Evolutionary conservation across 805 yeast species (phyloP).

Genomic region (Pichia sporocuriosa): DNA sequence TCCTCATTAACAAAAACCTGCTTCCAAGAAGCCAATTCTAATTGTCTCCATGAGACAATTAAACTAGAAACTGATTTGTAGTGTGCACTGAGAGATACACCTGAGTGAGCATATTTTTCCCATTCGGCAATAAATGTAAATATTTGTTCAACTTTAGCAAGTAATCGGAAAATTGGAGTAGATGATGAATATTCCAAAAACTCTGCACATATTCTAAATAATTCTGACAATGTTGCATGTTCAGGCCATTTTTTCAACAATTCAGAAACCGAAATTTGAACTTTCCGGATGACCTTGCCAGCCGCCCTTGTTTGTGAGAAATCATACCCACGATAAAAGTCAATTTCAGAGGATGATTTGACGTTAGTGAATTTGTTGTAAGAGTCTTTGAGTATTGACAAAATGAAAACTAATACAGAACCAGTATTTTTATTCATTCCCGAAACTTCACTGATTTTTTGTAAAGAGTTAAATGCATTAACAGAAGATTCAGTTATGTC

Average conservation of each 20-base stretch:
- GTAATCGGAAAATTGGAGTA: conserved; percentile 68
- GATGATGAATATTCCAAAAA: conserved; percentile 52
- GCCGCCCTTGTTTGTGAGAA: conserved; percentile 57
- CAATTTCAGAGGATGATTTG: conserved; percentile 26
- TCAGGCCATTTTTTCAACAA: conserved; percentile 82
- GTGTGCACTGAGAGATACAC: conserved; percentile 54
- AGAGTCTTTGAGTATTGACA: conserved; percentile 31
- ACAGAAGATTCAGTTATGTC: conserved; percentile 33
- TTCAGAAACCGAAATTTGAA: conserved; percentile 39
- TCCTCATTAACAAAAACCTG: conserved; percentile 65
- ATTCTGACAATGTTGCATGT: conserved; percentile 76
- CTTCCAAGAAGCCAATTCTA: conserved; percentile 85
- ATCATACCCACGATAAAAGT: conserved; percentile 63
- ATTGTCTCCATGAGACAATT: conserved; percentile 84
- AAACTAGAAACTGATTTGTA: conserved; percentile 55
- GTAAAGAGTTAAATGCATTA: conserved; percentile 25
- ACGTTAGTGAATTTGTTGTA: conserved; percentile 25
- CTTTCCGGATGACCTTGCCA: conserved; percentile 37
- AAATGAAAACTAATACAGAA: conserved; percentile 30
- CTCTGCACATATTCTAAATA: conserved; percentile 59
- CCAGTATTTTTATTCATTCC: conserved; percentile 21
- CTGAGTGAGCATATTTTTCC: conserved; percentile 84
- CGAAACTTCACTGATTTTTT: conserved; percentile 19
- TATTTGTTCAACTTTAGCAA: conserved; percentile 81
- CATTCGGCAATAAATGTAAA: conserved; percentile 81